A percentile compares a stretch with the other conserved stretches of the same genome.
Evolutionary conservation across 2,329 filamentous ascomycete genomes (phyloP).

Genomic region (Colletotrichum abscissum): DNA sequence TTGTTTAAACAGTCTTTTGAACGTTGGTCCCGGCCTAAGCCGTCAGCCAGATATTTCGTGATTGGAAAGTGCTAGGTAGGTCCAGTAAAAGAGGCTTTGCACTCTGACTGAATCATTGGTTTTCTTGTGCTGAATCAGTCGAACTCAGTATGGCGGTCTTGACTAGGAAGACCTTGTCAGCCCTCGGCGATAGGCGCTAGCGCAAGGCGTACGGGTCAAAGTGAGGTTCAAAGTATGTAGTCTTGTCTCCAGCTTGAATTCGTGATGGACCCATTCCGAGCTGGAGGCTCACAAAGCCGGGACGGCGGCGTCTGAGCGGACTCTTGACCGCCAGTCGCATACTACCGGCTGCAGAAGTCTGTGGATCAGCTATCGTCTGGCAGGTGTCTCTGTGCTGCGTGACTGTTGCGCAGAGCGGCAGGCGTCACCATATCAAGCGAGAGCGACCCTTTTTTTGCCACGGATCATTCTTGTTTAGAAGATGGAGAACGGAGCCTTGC

Average conservation of each 20-base stretch:
- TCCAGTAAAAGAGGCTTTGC: not conserved
- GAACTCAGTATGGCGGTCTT: not conserved
- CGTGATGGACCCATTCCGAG: conserved; percentile 9
- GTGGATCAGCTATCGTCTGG: not conserved
- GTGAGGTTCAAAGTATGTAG: not conserved
- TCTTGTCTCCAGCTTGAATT: not conserved
- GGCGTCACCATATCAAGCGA: conserved; percentile 6
- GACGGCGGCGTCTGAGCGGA: conserved; percentile 18
- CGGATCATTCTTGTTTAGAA: conserved; percentile 1
- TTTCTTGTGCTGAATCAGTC: not conserved
- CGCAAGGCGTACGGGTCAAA: conserved; percentile 7
- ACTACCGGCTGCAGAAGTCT: not conserved
- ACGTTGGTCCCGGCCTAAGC: not conserved
- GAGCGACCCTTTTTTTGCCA: conserved; percentile 13
- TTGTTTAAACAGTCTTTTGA: not conserved
- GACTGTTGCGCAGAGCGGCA: conserved; percentile 1
- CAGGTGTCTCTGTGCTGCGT: not conserved
- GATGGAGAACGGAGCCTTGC: conserved; percentile 3
- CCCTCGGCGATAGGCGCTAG: conserved; percentile 7
- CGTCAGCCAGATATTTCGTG: not conserved
- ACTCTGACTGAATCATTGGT: not conserved
- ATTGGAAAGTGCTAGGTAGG: not conserved
- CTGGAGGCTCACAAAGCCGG: conserved; percentile 26
- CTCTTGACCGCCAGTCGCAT: conserved; percentile 3
- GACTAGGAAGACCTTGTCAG: conserved; percentile 8